Evolutionary conservation across 306 rosid genomes (phyloP), one percentile per base, ranked within the genome.

Genomic region (Crotalaria pallida): DNA sequence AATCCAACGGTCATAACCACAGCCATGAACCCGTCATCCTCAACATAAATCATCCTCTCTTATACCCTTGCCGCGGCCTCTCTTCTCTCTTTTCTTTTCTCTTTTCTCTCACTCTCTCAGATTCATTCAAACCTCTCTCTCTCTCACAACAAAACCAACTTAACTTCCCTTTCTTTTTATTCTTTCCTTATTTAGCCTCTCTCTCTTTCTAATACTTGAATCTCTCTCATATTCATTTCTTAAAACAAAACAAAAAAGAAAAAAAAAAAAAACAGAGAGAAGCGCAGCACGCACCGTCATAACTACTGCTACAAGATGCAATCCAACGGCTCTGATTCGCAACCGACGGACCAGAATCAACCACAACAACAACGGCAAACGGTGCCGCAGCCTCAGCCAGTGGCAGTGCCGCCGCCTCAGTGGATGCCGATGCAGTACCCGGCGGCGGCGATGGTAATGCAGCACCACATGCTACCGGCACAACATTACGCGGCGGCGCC

Each of bases 371-470:
- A 41, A 5, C 23, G 63, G 8, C 75, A 75, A 16, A 73, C 62
- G 4, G 84, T 64, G 21, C 41, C 71, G 40, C 75, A 62, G 26
- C 80, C 61, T 8, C 70, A 38, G 57, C 79, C 81, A 15, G 59
- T 69, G 31, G 47, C 79, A 5, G 71, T 65, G 31, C 85, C 77
- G 11, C 96, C 58, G 58, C 96, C 58, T 53, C 87, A 62, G 82
- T 88, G 92, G 96, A 65, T 89, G 84, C 85, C 91, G 77, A 83
- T 92, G 92, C 98, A 88, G 79, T 92, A 88, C 48, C 98, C 91
- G 0, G 79, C 96, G 47, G 77, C 96, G 38, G 91, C 96, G 2
- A 84, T 92, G 98, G 92, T 92, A 88, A 89, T 92, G 98, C 96
- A 77, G 88, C 98, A 86, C 26, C 98, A 84, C 73, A 86, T 92